Conservation (phyloP, 805 yeast species). For the Wickerhamiella sergipiensis region DNA sequence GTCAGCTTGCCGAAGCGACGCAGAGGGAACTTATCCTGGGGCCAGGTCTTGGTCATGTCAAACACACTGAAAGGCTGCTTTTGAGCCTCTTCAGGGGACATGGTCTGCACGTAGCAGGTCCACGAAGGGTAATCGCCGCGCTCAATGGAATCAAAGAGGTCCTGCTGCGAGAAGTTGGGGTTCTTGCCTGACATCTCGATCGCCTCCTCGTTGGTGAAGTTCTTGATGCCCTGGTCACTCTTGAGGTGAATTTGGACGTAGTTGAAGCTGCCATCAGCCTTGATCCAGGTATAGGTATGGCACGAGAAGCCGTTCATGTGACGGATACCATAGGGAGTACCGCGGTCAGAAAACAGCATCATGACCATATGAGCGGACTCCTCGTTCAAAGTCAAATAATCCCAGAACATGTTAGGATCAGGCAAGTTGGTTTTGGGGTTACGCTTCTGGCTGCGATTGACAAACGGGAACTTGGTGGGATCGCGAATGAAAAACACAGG, state of each 20-base stretch:
- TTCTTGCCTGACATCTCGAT: constrained; percentile 32
- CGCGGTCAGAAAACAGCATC: constrained; percentile 46
- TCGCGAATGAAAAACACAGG: constrained; percentile 54
- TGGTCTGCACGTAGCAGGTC: constrained; percentile 43
- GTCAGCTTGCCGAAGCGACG: constrained; percentile 42
- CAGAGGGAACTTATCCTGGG: constrained; percentile 41
- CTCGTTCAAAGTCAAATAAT: constrained; percentile 39
- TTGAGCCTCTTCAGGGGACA: constrained; percentile 45
- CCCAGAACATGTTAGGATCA: constrained; percentile 47
- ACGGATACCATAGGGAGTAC: constrained; percentile 42
- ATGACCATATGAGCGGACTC: constrained; percentile 46
- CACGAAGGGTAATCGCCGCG: constrained; percentile 37
- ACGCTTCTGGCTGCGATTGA: constrained; percentile 59
- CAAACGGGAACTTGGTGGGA: constrained; percentile 49
- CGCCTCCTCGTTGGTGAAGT: constrained; percentile 34
- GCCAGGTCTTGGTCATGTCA: constrained; percentile 47
- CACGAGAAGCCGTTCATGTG: constrained; percentile 52
- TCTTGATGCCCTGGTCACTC: constrained; percentile 39
- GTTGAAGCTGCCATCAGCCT: constrained; percentile 35
- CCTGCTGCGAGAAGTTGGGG: constrained; percentile 38
- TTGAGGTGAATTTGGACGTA: constrained; percentile 44
- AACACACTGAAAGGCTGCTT: constrained; percentile 34
- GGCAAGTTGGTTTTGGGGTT: constrained; percentile 48
- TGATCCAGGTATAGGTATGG: constrained; percentile 46
- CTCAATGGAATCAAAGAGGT: constrained; percentile 34